Evolutionary conservation across 208 protist genomes (phyloP), one percentile per base, ranked within the genome.

Genomic region (Perkinsela sp.): DNA sequence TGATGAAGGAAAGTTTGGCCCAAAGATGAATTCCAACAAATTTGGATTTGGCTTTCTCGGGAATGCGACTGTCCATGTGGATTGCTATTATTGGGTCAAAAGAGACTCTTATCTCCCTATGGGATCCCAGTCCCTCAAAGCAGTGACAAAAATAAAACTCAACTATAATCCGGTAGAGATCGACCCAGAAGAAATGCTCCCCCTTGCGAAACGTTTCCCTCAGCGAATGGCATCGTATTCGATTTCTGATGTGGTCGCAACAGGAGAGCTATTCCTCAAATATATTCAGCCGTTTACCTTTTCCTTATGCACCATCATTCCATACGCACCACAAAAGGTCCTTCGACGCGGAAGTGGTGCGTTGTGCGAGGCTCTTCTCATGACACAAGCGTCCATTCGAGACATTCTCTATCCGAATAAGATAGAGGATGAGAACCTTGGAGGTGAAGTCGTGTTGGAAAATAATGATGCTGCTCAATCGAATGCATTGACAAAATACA

Each of bases 221-320:
- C 91, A 98, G 74, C 73, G 83, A 13, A 89, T 99, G 76, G 95
- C 97, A 15, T 90, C 87, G n/a, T 99, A 99, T 78, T 99, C 97
- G 0, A 97, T 99, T 0, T 99, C 97, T 1, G 98, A 99, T 78
- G 97, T 97, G 1, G 93, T 99, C 6, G 95, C 96, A 2, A 99
- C 97, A 0, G 99, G 98, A 82, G 99, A 99, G 77, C 80, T 99
- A 16, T 99, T 98, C 77, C 87, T 89, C 71, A 98, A 98, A 69
- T 97, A 97, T 75, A 94, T 99, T 13, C 92, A 99, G 76, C 93
- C 95, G 0, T 99, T 99, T 80, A 99, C 99, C 74, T 99, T 98
- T 76, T 98, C 97, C 0, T 85, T 99, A 28, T 95, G 94, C 76
- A 99, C 86, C 0, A 99, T 99, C 74, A 97, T 99, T 75, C 97